Base-by-base conservation (phyloP, 225 moss, liverwort and hornwort species). In the Thuidium tamariscinum region DNA sequence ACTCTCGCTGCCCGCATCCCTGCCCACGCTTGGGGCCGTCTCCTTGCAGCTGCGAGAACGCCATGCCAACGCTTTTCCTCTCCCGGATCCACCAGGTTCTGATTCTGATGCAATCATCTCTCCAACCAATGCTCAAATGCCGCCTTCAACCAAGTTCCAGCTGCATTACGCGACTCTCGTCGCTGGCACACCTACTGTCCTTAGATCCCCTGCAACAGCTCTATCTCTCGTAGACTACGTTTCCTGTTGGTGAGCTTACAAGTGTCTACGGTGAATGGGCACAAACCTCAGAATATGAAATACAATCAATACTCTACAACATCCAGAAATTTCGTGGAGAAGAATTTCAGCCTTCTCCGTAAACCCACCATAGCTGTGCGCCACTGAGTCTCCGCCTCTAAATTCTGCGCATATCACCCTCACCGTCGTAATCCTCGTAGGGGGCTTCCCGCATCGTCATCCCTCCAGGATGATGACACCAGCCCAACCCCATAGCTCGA, bases 61-160 rank as follows among this genome's bases (percentile, higher is more conserved):
- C 93, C 93, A 93, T 80, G 90, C 82, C 75, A 93, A 77, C 42
- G 90, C 52, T 72, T 83, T 89, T 25, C 92, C 93, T 81, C 81
- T 76, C 75, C 77, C 90, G 41, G 44, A 61, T 78, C 73, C 89
- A 59, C 87, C 90, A 52, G 56, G 48, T 8, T 84, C 88, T 49
- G 79, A 36, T 56, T 91, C 93, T 78, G 92, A 89, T 65, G 83
- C 90, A 80, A 87, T 73, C 93, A 93, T 93, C 85, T 84, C 82
- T 71, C 69, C 73, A 30, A 54, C 52, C 77, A 86, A n/a, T n/a
- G 56, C 78, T 60, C 56, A 74, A 83, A 76, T 41, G 23, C 64
- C 73, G 63, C 64, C 10, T 52, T 86, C n/a, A 68, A 80, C 22
- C 80, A 65, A 74, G 52, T 39, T 79, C 82, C 81, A 26, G 39